phyloP scores from a whole-genome alignment of 495 filamentous ascomycete genomes.

The Jackrogersella multiformis region DNA sequence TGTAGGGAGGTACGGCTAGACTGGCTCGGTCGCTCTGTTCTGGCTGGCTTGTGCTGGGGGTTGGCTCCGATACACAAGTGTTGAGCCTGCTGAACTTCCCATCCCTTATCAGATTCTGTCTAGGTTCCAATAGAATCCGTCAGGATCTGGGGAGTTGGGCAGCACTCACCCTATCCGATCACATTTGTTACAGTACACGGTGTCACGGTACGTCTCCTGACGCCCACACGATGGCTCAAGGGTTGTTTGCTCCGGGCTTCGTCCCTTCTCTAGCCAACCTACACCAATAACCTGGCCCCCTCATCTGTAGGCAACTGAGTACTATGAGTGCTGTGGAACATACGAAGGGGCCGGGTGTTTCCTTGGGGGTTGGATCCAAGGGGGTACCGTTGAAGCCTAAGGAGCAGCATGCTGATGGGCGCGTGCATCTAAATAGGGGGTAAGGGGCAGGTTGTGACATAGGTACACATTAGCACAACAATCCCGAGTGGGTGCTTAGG shows the following conservation, averaged over 20 bases:
- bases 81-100: background rate
- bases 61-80: background rate
- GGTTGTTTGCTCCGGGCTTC: slow-evolving; percentile 16
- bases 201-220: background rate
- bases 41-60: too few relatives aligned
- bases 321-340: slow-evolving; percentile 17
- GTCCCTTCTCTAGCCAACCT: slow-evolving; percentile 3
- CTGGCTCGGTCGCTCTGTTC: too few relatives aligned
- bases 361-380: background rate
- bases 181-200: background rate
- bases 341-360: slow-evolving; percentile 11
- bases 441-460: slow-evolving; percentile 2
- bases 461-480: background rate
- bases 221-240: background rate
- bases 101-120: background rate
- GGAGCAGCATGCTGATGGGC: background rate
- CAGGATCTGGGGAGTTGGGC: background rate
- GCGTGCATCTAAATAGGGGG: slow-evolving; percentile 2
- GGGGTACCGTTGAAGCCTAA: background rate
- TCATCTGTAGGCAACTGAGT: background rate
- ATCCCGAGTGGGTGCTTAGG: background rate
- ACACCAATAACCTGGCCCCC: background rate
- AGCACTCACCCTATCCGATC: background rate
- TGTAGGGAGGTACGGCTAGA: too few relatives aligned
- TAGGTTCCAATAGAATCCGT: background rate